These are phyloP conservation scores for Tetracladium maxilliforme DNA, from an alignment of 2,329 filamentous ascomycete species.

Conservation along the genomic window DNA sequence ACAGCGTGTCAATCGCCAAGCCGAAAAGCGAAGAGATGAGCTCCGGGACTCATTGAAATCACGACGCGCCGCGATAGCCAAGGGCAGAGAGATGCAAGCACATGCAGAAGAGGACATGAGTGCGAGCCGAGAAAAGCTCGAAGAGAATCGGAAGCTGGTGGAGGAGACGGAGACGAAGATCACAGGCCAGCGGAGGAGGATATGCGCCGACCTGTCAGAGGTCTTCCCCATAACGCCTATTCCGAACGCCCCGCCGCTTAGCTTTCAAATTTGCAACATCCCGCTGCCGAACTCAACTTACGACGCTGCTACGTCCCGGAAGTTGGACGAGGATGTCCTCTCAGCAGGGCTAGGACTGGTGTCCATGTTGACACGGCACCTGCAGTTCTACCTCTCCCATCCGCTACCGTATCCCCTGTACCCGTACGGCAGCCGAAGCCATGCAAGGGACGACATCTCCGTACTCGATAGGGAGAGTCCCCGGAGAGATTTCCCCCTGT, in stretches of 20 bases:
- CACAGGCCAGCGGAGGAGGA: slow-evolving; percentile 74
- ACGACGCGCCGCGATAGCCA: slow-evolving; percentile 51
- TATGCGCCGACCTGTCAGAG: slow-evolving; percentile 65
- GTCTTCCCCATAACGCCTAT: slow-evolving; percentile 75
- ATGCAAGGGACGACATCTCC: slow-evolving; percentile 62
- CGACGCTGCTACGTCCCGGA: slow-evolving; percentile 28
- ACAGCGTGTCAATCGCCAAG: slow-evolving; percentile 46
- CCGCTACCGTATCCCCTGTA: slow-evolving; percentile 70
- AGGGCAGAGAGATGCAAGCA: slow-evolving; percentile 44
- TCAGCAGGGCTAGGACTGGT: slow-evolving; percentile 74
- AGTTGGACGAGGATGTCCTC: slow-evolving; percentile 51
- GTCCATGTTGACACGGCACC: slow-evolving; percentile 55
- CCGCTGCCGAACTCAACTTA: slow-evolving; percentile 68
- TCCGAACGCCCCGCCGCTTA: slow-evolving; percentile 43
- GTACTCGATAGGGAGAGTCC: slow-evolving; percentile 27
- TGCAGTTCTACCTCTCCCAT: slow-evolving; percentile 71
- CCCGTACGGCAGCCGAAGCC: slow-evolving; percentile 58
- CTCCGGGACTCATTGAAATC: slow-evolving; percentile 50
- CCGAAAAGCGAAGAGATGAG: slow-evolving; percentile 49
- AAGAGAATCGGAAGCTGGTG: slow-evolving; percentile 37
- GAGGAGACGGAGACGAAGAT: slow-evolving; percentile 47
- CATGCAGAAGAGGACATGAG: slow-evolving; percentile 44
- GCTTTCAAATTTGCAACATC: slow-evolving; percentile 72
- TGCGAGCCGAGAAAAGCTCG: slow-evolving; percentile 43
- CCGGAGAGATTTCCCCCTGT: slow-evolving; percentile 67